Evolutionary conservation across 805 yeast genomes (phyloP), one percentile per base, ranked within the genome.

Genomic region (Candida odintsovae): DNA sequence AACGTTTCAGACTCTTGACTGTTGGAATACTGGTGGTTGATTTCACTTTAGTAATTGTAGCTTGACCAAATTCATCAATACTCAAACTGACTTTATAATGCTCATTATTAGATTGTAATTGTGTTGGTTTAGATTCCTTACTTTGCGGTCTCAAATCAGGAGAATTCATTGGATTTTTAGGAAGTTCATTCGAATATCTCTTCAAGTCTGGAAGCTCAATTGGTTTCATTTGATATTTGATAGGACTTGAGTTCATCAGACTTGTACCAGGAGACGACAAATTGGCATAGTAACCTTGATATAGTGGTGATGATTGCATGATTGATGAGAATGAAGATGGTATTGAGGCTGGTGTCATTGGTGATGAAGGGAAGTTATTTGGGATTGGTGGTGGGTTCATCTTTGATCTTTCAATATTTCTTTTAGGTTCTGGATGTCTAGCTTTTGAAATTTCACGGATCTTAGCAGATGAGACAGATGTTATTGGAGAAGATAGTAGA

Each of bases 221-320:
- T 31, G 62, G 62, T 38, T 57, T 57, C 50, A 56, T 47, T 40
- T 57, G 61, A 16, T 53, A 51, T 36, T 49, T 60, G 38, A 55
- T 47, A 1, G 63, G 62, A 28, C 59, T 57, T 4, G 62, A 53
- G 9, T 43, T 45, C 6, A 58, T 15, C 2, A 47, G 19, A 12
- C 51, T 47, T 2, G 61, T 51, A 11, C 42, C 46, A 19, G 62
- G 60, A 2, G 63, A 52, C 11, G 57, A 43, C 19, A 52, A 55
- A 29, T 54, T 52, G 9, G 53, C 55, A 37, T 59, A 60, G 44
- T 56, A 60, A 1, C 62, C 61, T 26, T 58, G 61, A 19, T 60
- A 58, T n/a, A 60, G 44, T 2, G 64, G 64, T 3, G 64, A 60
- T 6, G 63, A 60, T 38, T 57, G 60, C 44, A 59, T 55, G 21